Conservation (phyloP, 768 basidiomycete genomes). For the Phylloporus rhodoxanthus region DNA sequence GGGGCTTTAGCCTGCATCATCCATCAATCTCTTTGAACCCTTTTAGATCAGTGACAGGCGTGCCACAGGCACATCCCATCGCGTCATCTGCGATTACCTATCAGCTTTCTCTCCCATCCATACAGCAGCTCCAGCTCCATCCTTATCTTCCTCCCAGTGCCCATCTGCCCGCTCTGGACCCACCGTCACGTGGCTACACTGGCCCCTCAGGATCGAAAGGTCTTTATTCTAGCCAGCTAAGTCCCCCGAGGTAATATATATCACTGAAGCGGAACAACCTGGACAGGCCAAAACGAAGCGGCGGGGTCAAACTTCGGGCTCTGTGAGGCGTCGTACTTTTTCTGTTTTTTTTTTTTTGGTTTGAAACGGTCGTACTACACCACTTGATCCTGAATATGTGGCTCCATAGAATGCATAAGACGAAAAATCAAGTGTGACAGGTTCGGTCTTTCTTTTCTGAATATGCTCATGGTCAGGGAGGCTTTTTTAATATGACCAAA, state of each 20-base stretch:
- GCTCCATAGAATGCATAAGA: slow-evolving; percentile 65
- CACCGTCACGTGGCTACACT: slow-evolving; percentile 23
- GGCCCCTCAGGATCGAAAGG: slow-evolving; percentile 25
- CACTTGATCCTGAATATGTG: slow-evolving; percentile 6
- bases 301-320: slow-evolving; percentile 70
- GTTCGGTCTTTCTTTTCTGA: slow-evolving; percentile 34
- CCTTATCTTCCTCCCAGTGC: slow-evolving; percentile 52
- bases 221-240: slow-evolving; percentile 15
- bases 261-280: slow-evolving; percentile 35
- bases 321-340: slow-evolving; percentile 9
- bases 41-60: slow-evolving; percentile 20
- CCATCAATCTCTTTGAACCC: slow-evolving; percentile 16
- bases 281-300: slow-evolving; percentile 78
- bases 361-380: too few relatives aligned
- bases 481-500: too few relatives aligned
- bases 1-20: slow-evolving; percentile 23
- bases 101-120: slow-evolving; percentile 49
- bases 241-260: slow-evolving; percentile 21
- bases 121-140: slow-evolving; percentile 62
- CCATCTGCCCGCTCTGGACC: slow-evolving; percentile 24
- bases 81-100: slow-evolving; percentile 18
- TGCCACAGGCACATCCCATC: slow-evolving; percentile 23
- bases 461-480: slow-evolving; percentile 17
- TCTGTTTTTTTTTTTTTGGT: too few relatives aligned
- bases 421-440: slow-evolving; percentile 87